phyloP scores from a whole-genome alignment of 768 basidiomycete species.

The Serendipita sp. region DNA sequence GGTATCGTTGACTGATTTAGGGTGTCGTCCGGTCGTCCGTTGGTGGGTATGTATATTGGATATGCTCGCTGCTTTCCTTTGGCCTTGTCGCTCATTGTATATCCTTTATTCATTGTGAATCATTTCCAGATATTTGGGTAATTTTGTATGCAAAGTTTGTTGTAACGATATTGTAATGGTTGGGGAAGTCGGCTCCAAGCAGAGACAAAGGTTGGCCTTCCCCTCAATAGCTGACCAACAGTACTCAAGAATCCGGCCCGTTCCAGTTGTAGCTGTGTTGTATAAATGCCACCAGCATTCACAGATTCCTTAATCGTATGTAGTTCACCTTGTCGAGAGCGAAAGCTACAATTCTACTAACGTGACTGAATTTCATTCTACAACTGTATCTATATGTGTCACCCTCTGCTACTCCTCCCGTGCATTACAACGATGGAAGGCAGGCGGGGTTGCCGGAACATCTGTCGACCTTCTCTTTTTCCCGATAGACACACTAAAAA shows the following conservation, averaged over 20 bases:
- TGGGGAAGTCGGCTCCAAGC: background rate
- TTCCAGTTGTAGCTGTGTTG: background rate
- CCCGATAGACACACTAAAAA: slow-evolving; percentile 94
- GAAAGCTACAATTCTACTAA: background rate
- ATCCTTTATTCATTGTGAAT: background rate
- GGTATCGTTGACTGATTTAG: background rate
- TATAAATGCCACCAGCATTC: slow-evolving; percentile 25
- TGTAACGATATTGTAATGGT: background rate
- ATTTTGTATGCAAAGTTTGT: background rate
- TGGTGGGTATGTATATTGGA: background rate
- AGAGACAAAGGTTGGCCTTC: background rate
- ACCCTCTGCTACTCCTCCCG: background rate
- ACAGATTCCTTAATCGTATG: slow-evolving; percentile 32
- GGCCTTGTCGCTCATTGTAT: background rate
- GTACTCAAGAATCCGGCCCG: background rate
- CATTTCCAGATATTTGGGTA: background rate
- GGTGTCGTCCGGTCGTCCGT: background rate
- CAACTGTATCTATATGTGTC: background rate
- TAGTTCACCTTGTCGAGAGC: slow-evolving; percentile 5
- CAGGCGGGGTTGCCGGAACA: slow-evolving; percentile 82
- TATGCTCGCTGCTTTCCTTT: slow-evolving; percentile 4
- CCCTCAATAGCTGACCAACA: background rate
- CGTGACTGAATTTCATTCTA: background rate
- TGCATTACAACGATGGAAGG: slow-evolving; percentile 24
- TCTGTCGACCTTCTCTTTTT: slow-evolving; percentile 92